These are phyloP conservation scores for Tolypocladium tropicale DNA, from an alignment of 2,329 filamentous ascomycete species.

Conservation along the genomic window DNA sequence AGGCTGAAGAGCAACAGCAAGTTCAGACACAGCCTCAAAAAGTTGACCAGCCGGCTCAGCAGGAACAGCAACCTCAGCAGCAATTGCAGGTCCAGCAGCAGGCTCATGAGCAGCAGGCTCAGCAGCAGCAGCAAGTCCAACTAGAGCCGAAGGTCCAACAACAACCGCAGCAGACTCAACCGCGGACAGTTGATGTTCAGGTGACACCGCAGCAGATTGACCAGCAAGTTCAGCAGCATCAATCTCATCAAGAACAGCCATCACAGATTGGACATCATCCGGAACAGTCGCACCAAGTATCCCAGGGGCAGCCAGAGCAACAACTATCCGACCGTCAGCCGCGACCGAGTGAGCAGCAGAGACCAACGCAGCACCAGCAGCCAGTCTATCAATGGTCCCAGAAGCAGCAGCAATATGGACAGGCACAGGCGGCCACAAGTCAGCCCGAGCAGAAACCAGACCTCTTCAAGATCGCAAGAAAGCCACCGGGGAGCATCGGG, in stretches of 20 bases:
- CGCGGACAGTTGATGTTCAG: no score
- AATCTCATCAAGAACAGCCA: no score
- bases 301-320: no score
- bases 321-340: no score
- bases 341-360: background rate
- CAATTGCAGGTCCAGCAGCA: no score
- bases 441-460: background rate
- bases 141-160: background rate
- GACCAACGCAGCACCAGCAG: background rate
- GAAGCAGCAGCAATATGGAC: background rate
- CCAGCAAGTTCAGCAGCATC: constrained; percentile 3
- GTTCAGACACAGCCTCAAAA: no score
- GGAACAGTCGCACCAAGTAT: no score
- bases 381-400: background rate
- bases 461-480: constrained; percentile 8
- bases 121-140: background rate
- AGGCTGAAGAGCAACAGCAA: background rate
- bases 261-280: no score
- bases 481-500: constrained; percentile 2
- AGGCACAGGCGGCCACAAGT: background rate
- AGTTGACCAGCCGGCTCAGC: no score
- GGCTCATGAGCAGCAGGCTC: background rate
- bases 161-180: background rate
- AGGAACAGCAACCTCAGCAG: constrained; percentile 1
- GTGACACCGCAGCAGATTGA: no score